Conservation (phyloP, 1,284 basidiomycete genomes). For the Xanthoconium separans region DNA sequence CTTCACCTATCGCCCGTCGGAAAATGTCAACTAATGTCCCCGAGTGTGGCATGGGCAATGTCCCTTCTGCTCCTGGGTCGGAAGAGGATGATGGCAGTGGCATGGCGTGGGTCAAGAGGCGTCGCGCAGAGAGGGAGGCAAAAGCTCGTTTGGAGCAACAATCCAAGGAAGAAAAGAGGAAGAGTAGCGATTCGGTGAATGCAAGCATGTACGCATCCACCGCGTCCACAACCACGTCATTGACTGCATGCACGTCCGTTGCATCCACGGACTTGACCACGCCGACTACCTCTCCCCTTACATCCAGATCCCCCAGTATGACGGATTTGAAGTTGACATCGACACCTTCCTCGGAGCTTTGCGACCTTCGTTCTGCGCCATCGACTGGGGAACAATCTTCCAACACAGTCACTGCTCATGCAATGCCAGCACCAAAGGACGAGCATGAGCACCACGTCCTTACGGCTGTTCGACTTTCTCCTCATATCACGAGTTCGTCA, state of each 20-base stretch:
- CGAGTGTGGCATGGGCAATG: slow-evolving; percentile 28
- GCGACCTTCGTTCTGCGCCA: background rate
- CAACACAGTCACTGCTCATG: background rate
- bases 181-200: slow-evolving; percentile 25
- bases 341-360: slow-evolving; percentile 4
- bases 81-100: slow-evolving; percentile 73
- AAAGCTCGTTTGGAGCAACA: slow-evolving; percentile 39
- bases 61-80: slow-evolving; percentile 18
- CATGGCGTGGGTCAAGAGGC: slow-evolving; percentile 65
- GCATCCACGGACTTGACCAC: slow-evolving; percentile 20
- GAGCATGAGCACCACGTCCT: slow-evolving; percentile 25
- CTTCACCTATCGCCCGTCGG: slow-evolving; percentile 6
- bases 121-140: slow-evolving; percentile 52
- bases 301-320: slow-evolving; percentile 29
- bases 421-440: slow-evolving; percentile 11
- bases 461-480: slow-evolving; percentile 24
- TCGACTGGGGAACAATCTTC: background rate
- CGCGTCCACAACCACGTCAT: slow-evolving; percentile 24
- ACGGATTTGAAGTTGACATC: slow-evolving; percentile 15
- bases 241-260: slow-evolving; percentile 24
- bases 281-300: slow-evolving; percentile 20
- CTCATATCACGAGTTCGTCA: slow-evolving; percentile 6
- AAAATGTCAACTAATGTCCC: slow-evolving; percentile 20
- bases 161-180: slow-evolving; percentile 25
- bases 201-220: slow-evolving; percentile 27